A percentile compares a stretch with the other conserved stretches of the same genome.
phyloP scores from a whole-genome alignment of 495 filamentous ascomycete genomes.

The Penicillium chermesinum region DNA sequence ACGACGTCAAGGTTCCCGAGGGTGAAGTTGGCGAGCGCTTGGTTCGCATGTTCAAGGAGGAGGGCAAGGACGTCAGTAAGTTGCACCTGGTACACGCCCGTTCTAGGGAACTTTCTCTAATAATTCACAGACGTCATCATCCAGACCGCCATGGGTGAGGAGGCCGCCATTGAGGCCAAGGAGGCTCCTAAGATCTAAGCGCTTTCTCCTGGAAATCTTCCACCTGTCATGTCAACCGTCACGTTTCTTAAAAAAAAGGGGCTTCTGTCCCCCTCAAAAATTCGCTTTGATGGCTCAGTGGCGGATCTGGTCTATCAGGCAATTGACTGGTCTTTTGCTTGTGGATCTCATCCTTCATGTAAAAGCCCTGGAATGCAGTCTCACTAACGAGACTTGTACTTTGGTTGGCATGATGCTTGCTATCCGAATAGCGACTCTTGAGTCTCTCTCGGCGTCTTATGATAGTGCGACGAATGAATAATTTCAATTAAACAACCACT shows the following conservation, averaged over 20 bases:
- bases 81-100: constrained; percentile 7
- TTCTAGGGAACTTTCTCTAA: not conserved
- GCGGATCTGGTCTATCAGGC: constrained; percentile 29
- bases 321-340: constrained; percentile 18
- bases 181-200: constrained; percentile 58
- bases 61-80: constrained; percentile 83
- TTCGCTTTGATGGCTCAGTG: constrained; percentile 29
- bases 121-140: constrained; percentile 68
- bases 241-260: constrained; percentile 26
- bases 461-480: constrained; percentile 46
- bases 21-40: constrained; percentile 82
- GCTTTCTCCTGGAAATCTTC: constrained; percentile 21
- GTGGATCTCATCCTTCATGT: constrained; percentile 20
- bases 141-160: constrained; percentile 92
- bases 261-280: constrained; percentile 19
- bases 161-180: constrained; percentile 89
- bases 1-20: constrained; percentile 91
- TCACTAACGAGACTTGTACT: constrained; percentile 34
- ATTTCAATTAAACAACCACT: constrained; percentile 13
- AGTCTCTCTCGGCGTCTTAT: constrained; percentile 41
- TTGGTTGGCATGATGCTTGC: constrained; percentile 39
- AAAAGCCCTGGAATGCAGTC: constrained; percentile 35
- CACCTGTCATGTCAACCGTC: constrained; percentile 33
- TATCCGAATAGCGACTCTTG: constrained; percentile 34
- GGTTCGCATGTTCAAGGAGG: constrained; percentile 63